These are phyloP conservation scores for Hygrophorus russula DNA, from an alignment of 768 basidiomycete genomes.

Conservation along the genomic window DNA sequence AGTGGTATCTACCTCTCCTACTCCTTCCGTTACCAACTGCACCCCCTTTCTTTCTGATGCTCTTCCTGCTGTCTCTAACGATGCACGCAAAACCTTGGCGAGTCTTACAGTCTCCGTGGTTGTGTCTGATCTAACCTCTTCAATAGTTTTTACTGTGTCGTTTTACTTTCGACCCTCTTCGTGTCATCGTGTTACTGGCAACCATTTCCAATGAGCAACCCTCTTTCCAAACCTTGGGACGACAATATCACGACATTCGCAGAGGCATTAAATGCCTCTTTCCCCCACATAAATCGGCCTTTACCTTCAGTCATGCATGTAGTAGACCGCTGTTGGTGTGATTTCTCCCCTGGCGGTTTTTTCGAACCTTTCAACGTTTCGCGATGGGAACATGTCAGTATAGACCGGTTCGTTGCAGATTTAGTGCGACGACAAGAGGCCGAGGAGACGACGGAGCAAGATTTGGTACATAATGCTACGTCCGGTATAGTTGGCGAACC, in stretches of 20 bases:
- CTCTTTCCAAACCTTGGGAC: slow-evolving; percentile 56
- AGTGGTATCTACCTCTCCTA: slow-evolving; percentile 75
- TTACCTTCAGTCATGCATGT: slow-evolving; percentile 51
- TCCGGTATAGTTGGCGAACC: slow-evolving; percentile 7
- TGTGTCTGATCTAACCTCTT: not conserved
- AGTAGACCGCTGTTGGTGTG: slow-evolving; percentile 81
- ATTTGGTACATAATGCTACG: slow-evolving; percentile 5
- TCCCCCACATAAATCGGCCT: slow-evolving; percentile 27
- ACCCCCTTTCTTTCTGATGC: slow-evolving; percentile 65
- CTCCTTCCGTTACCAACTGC: slow-evolving; percentile 72
- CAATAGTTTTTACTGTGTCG: slow-evolving; percentile 75
- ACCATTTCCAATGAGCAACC: slow-evolving; percentile 55
- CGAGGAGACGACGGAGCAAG: slow-evolving; percentile 11
- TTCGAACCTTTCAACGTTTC: slow-evolving; percentile 74
- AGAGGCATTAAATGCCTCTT: slow-evolving; percentile 46
- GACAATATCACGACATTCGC: slow-evolving; percentile 64
- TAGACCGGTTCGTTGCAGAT: slow-evolving; percentile 34
- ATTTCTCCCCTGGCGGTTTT: slow-evolving; percentile 48
- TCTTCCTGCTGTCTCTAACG: slow-evolving; percentile 68
- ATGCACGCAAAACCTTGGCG: slow-evolving; percentile 82
- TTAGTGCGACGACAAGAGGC: slow-evolving; percentile 24
- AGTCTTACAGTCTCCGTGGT: slow-evolving; percentile 15
- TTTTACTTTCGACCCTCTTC: slow-evolving; percentile 73
- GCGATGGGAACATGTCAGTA: slow-evolving; percentile 61
- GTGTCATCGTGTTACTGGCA: slow-evolving; percentile 88